phyloP scores from a whole-genome alignment of 495 filamentous ascomycete genomes.

The Aspergillus bertholletiae region DNA sequence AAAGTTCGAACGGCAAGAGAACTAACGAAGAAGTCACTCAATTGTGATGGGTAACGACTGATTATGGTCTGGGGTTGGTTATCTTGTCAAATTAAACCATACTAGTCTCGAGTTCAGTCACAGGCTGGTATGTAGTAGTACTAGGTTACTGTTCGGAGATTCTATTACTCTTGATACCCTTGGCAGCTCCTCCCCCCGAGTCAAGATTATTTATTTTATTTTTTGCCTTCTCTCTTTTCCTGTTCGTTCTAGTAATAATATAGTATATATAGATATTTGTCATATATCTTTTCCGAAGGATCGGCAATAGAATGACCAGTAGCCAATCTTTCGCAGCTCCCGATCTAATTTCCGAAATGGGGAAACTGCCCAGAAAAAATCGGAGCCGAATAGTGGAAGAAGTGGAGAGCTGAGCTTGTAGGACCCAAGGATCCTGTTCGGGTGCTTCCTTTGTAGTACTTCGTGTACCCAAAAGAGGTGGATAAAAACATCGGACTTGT shows the following conservation, averaged over 20 bases:
- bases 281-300: neutral
- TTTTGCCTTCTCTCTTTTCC: no score
- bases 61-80: no score
- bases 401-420: slow-evolving; percentile 14
- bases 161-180: no score
- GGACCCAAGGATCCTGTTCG: slow-evolving; percentile 14
- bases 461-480: neutral
- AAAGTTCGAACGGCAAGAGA: neutral
- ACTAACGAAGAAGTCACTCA: neutral
- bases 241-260: no score
- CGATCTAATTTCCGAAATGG: slow-evolving; percentile 16
- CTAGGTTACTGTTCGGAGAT: no score
- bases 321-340: neutral
- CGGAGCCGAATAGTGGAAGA: slow-evolving; percentile 15
- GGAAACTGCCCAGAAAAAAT: slow-evolving; percentile 1
- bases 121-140: no score
- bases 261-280: neutral
- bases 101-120: no score
- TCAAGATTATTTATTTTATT: no score
- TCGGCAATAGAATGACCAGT: neutral
- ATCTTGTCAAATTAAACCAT: no score
- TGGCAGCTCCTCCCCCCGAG: no score
- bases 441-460: neutral
- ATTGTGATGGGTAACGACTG: no score
- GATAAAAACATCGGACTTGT: slow-evolving; percentile 3